Evolutionary conservation across 1,139 yeast species (phyloP), one percentile per base, ranked within the genome.

Genomic region (Pichia sp.): DNA sequence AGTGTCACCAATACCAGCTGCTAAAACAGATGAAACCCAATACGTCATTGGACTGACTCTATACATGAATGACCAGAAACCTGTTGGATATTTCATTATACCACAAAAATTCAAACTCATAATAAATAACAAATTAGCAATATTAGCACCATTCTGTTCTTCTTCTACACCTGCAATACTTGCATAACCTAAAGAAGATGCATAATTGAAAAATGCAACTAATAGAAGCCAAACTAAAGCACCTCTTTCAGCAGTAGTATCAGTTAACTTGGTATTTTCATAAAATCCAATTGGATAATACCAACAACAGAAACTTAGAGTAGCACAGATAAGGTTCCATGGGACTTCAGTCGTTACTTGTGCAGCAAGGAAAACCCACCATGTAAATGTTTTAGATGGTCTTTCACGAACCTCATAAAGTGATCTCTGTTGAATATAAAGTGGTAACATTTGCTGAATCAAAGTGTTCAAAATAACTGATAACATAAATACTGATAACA

Each of bases 371-470:
- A 72, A 72, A 0, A 74, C 68, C 41, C 62, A 49, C 77, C 78
- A 72, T 47, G 68, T 56, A 54, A 69, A 72, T 4, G 78, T 68
- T 52, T 69, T 69, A 0, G 77, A 71, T 19, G 95, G 95, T 32
- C 94, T 76, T 62, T 88, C 96, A 59, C 95, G 77, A n/a, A 81
- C 89, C 59, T 85, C 95, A 58, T 84, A 88, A 36, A 88, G 66
- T 52, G 78, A 78, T 63, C 96, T 77, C 61, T 83, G 94, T 36
- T 65, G 61, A 37, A 81, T 79, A 57, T 71, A 84, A 43, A 72
- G 67, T 34, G 95, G 93, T 55, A 84, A 66, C 67, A 79, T 74
- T 61, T 85, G 95, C 60, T 84, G 83, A 42, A 79, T 59, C 48
- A 82, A 55, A 34, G 85, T 78, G 48, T 73, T 73, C 62, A 80